Conservation (phyloP, 2,329 filamentous ascomycete genomes). For the Pestalotiopsis sp. region DNA sequence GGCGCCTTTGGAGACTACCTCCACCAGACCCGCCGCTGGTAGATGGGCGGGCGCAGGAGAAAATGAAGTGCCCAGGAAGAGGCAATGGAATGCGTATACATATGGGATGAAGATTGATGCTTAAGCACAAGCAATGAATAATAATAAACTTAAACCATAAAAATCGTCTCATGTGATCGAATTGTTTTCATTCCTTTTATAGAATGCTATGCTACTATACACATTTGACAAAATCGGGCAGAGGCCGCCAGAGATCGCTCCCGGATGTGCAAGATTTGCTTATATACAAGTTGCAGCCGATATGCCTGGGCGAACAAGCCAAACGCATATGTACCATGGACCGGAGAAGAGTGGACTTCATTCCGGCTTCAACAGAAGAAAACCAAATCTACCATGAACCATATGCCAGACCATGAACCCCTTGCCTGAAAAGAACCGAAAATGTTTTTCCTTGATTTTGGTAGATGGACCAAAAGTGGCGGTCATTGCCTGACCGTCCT, state of each 20-base stretch:
- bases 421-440: not conserved
- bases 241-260: not conserved
- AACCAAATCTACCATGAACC: not conserved
- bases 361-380: not conserved
- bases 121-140: no score
- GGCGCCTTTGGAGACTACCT: no score
- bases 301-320: not conserved
- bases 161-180: no score
- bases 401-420: not conserved
- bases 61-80: no score
- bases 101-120: no score
- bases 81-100: no score
- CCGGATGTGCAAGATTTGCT: not conserved
- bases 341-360: not conserved
- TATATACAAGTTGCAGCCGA: not conserved
- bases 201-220: not conserved
- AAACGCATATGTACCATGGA: not conserved
- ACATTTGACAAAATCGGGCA: not conserved
- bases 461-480: not conserved
- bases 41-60: no score
- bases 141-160: no score
- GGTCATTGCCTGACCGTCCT: not conserved
- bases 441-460: not conserved
- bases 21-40: no score
- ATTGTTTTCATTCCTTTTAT: no score